Base-by-base conservation (phyloP, 768 basidiomycete species). In the Termitomyces sp. region DNA sequence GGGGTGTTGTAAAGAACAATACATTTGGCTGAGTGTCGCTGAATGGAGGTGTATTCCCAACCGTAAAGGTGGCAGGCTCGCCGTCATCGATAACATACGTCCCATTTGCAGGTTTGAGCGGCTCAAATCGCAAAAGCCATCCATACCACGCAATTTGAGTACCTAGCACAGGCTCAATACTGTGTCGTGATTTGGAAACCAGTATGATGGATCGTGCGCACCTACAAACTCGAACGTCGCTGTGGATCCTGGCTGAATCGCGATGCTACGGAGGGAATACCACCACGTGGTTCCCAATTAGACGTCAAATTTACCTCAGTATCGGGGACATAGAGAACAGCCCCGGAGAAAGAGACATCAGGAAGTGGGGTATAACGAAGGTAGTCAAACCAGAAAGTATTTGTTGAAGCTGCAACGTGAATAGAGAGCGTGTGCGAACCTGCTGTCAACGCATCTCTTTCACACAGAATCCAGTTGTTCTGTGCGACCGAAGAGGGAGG, bases 401-500 rank as follows among this genome's bases (percentile, higher is more conserved):
- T 32, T 6, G 27, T 8, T 14, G 19, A 38, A 29, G 42, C 40
- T 35, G 32, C 3, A 17, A 56, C 34, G 9, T 58, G 62, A 10
- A 71, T 57, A 1, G 62, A 65, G 27, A 71, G 43, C 10, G 47
- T 57, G 38, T 72, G 69, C 4, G 49, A 32, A 19, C 66, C 65
- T 32, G 67, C 66, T 23, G 46, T 23, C 37, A 70, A 42, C 1
- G 10, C 31, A 27, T 53, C 34, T 17, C 55, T 34, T 16, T 54
- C 42, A 54, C 69, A 71, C 5, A 71, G 49, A 4, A 40, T 27
- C 34, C 60, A 61, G 17, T 67, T 65, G 31, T 70, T 70, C 21
- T 41, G 35, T 19, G 51, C 25, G 35, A 37, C 17, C 19, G 44
- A 5, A 14, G 34, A 48, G 4, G 55, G 31, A 16, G 42, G 23